Conservation (phyloP, 2,329 filamentous ascomycete species). For the Fusarium hainanense region DNA sequence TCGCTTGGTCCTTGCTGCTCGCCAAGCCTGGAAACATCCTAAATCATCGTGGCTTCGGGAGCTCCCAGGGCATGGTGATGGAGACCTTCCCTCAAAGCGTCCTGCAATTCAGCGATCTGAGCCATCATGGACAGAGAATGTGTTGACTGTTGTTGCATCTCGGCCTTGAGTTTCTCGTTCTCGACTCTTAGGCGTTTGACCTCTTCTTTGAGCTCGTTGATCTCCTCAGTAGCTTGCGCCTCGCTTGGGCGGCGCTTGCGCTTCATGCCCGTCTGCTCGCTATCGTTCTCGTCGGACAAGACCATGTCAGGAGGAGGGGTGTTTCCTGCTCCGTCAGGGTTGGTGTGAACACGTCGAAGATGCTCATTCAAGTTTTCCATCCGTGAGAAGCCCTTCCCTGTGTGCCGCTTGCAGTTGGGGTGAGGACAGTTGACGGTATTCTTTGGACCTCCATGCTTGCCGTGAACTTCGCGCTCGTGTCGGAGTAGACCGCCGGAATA, state of each 20-base stretch:
- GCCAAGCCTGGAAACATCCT: slow-evolving; percentile 15
- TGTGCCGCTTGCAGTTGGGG: slow-evolving; percentile 86
- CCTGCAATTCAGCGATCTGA: slow-evolving; percentile 60
- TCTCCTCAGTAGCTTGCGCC: slow-evolving; percentile 53
- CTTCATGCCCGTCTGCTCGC: slow-evolving; percentile 59
- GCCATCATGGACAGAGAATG: slow-evolving; percentile 61
- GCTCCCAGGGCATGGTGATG: slow-evolving; percentile 49
- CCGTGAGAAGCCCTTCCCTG: slow-evolving; percentile 88
- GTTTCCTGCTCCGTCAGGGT: slow-evolving; percentile 52
- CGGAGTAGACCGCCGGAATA: slow-evolving; percentile 91
- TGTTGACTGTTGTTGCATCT: slow-evolving; percentile 61
- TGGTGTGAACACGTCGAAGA: slow-evolving; percentile 85
- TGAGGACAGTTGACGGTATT: slow-evolving; percentile 90
- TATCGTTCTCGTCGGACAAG: slow-evolving; percentile 60
- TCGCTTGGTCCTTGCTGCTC: neutral
- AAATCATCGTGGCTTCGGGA: slow-evolving; percentile 57
- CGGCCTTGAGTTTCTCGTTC: slow-evolving; percentile 67
- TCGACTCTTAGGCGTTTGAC: slow-evolving; percentile 74
- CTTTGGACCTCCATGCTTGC: slow-evolving; percentile 87
- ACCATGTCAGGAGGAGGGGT: slow-evolving; percentile 52
- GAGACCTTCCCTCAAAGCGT: slow-evolving; percentile 54
- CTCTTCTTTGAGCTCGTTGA: slow-evolving; percentile 70
- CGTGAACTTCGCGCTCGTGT: slow-evolving; percentile 93
- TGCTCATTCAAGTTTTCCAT: slow-evolving; percentile 96
- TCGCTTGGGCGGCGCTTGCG: slow-evolving; percentile 57